Base-by-base conservation (phyloP, 352 stramenopile genomes). In the Pythium oligandrum region DNA sequence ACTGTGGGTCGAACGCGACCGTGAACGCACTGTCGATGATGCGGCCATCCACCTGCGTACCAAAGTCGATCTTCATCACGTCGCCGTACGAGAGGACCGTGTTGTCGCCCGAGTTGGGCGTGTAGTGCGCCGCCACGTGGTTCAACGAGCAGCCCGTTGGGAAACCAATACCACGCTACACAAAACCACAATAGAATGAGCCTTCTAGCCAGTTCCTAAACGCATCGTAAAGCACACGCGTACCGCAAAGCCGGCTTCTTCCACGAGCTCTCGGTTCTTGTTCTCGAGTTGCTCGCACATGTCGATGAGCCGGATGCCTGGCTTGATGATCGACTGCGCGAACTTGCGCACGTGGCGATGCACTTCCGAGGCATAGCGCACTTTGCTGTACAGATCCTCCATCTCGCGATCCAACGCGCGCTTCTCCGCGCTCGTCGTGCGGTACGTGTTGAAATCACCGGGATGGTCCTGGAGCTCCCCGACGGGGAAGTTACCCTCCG, bases 61-160 rank as follows among this genome's bases (percentile, higher is more conserved):
- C 95, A 78, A 98, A 98, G 67, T 98, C 95, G 10, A 98, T 71
- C 68, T 98, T 98, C 91, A 98, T 98, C 6, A 98, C 94, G 73
- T 98, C 95, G 50, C 94, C 90, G 59, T 98, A 95, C 39, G 74
- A 57, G 6, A 92, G 63, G 4, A 97, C 87, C 17, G 88, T 97
- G 40, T 97, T 66, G 70, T 98, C 95, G 2, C 93, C 94, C 11
- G 61, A 45, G 66, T 98, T 98, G 26, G 95, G 95, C 37, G 94
- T 98, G 69, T 98, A 98, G 70, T 98, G 95, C 5, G 95, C 95
- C 4, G 95, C 95, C 8, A 98, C 87, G 72, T 98, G 79, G 71
- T 98, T 98, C 10, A 98, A 60, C 38, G 72, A 95, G 64, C 89
- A 98, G 52, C 95, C 95, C 9, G 93, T 98, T 4, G 95, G 95